Evolutionary conservation across 2,329 filamentous ascomycete genomes (phyloP).

Genomic region (Cladorrhinum sp.): DNA sequence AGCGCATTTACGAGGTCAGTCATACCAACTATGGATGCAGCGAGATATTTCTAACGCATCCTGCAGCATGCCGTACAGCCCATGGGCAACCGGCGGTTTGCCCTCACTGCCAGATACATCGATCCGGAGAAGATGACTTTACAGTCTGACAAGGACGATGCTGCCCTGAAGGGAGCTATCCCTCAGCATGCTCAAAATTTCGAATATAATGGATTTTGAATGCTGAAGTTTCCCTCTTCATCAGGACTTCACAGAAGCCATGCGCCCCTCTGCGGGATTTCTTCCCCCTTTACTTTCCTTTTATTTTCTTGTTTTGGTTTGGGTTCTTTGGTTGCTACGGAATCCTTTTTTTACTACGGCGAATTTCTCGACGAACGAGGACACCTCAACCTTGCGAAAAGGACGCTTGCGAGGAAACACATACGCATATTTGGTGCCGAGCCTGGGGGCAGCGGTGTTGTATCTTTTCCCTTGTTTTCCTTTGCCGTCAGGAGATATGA

Average conservation of each 20-base stretch:
- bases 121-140: slow-evolving; percentile 40
- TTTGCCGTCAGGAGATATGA: background rate
- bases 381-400: background rate
- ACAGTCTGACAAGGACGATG: slow-evolving; percentile 28
- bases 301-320: too few relatives aligned
- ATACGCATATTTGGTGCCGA: background rate
- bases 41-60: slow-evolving; percentile 23
- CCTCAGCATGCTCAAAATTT: slow-evolving; percentile 31
- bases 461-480: background rate
- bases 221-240: background rate
- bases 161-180: slow-evolving; percentile 33
- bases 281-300: background rate
- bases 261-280: too few relatives aligned
- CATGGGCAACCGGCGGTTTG: slow-evolving; percentile 50
- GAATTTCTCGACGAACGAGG: background rate
- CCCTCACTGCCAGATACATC: slow-evolving; percentile 54
- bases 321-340: too few relatives aligned
- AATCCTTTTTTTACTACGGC: background rate
- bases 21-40: background rate
- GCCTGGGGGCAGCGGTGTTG: background rate
- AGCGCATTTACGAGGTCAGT: slow-evolving; percentile 55
- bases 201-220: slow-evolving; percentile 18
- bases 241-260: too few relatives aligned
- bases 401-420: background rate
- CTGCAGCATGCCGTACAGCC: slow-evolving; percentile 51